Conservation (phyloP, 768 basidiomycete species). For the Leucogyrophana mollusca region DNA sequence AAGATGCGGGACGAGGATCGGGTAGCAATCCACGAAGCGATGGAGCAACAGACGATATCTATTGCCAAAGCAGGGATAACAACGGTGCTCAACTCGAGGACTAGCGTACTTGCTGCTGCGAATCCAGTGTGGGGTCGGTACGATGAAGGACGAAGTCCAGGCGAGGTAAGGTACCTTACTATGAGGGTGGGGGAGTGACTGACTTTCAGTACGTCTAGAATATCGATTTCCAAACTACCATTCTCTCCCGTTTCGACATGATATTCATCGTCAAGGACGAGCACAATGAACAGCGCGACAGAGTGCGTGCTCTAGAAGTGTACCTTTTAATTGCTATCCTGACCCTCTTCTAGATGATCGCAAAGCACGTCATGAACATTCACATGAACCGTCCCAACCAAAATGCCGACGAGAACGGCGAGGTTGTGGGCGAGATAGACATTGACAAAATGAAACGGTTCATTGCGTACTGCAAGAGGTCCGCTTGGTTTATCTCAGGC, state of each 20-base stretch:
- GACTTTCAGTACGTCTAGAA: slow-evolving; percentile 43
- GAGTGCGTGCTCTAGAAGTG: slow-evolving; percentile 44
- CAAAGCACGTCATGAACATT: slow-evolving; percentile 97
- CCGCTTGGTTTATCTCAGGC: slow-evolving; percentile 15
- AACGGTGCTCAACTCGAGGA: slow-evolving; percentile 93
- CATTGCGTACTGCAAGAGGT: slow-evolving; percentile 96
- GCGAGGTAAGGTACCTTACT: slow-evolving; percentile 56
- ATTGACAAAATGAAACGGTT: slow-evolving; percentile 99
- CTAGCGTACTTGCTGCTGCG: slow-evolving; percentile 94
- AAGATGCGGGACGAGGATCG: slow-evolving; percentile 99
- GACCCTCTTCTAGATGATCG: slow-evolving; percentile 72
- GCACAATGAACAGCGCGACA: slow-evolving; percentile 91
- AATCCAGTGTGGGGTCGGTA: slow-evolving; percentile 98
- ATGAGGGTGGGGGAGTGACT: background rate
- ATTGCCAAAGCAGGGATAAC: slow-evolving; percentile 99
- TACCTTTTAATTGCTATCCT: slow-evolving; percentile 4
- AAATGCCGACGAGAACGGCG: slow-evolving; percentile 56
- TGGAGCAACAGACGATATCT: slow-evolving; percentile 99
- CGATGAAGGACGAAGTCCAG: slow-evolving; percentile 93
- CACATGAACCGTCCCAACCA: slow-evolving; percentile 92
- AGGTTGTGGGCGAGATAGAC: slow-evolving; percentile 84
- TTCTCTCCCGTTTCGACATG: slow-evolving; percentile 98
- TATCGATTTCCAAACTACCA: slow-evolving; percentile 97
- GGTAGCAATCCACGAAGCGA: slow-evolving; percentile 98
- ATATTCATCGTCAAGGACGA: slow-evolving; percentile 99